Evolutionary conservation across 106 monocot genomes (phyloP).

Genomic region (Apostasia ramifera): DNA sequence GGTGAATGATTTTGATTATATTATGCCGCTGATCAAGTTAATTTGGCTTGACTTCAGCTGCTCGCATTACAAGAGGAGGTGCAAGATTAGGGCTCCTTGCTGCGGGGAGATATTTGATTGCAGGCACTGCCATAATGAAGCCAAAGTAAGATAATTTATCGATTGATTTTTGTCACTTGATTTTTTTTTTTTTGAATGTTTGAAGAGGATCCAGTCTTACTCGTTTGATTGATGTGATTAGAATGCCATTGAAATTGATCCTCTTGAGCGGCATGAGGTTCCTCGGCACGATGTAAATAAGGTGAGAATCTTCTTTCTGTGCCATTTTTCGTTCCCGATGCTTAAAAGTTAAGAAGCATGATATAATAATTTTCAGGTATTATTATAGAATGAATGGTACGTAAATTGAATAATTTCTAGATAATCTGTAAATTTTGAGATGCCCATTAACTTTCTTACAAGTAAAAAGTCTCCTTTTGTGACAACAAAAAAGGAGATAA

Average conservation of each 20-base stretch:
- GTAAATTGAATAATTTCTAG: neutral
- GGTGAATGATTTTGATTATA: no score
- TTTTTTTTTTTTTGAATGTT: neutral
- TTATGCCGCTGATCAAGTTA: no score
- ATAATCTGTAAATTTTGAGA: no score
- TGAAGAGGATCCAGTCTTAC: neutral
- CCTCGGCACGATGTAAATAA: conserved; percentile 67
- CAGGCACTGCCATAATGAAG: conserved; percentile 89
- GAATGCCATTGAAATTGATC: conserved; percentile 58
- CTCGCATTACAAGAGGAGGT: conserved; percentile 68
- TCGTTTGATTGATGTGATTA: conserved; percentile 19
- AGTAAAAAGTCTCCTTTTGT: no score
- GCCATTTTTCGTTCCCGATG: neutral
- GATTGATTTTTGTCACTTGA: neutral
- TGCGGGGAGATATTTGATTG: conserved; percentile 75
- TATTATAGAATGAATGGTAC: neutral
- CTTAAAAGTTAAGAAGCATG: no score
- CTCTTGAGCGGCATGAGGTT: conserved; percentile 55
- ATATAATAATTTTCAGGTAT: neutral
- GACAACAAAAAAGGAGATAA: no score
- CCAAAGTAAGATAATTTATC: conserved; percentile 31
- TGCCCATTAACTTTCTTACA: no score
- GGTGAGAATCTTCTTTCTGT: conserved; percentile 21
- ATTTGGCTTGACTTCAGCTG: conserved; percentile 26
- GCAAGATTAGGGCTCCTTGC: conserved; percentile 81